These are phyloP conservation scores for Crucibulum laeve DNA, from an alignment of 768 basidiomycete species.

Conservation along the genomic window DNA sequence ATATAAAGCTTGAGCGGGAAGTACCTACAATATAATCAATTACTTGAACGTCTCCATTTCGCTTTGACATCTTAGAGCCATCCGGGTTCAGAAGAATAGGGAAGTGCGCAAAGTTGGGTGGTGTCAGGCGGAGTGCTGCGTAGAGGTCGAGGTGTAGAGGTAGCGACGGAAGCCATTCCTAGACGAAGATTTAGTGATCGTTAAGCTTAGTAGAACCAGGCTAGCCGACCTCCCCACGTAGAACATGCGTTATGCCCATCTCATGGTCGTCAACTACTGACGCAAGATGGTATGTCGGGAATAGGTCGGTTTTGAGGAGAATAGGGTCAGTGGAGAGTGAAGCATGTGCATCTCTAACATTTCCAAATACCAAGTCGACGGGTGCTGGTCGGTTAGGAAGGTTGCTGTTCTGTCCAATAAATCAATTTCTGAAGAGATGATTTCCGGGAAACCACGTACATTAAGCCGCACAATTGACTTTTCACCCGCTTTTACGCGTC, in stretches of 20 bases:
- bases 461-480: conserved; percentile 84
- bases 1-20: not conserved
- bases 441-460: conserved; percentile 37
- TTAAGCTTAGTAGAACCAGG: not conserved
- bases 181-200: conserved; percentile 1
- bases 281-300: conserved; percentile 95
- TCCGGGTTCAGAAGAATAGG: conserved; percentile 88
- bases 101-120: conserved; percentile 87
- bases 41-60: conserved; percentile 86
- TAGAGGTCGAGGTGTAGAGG: conserved; percentile 91
- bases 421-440: not conserved
- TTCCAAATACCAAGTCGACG: conserved; percentile 73
- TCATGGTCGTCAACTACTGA: conserved; percentile 93
- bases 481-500: conserved; percentile 71
- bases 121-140: conserved; percentile 60
- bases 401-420: conserved; percentile 46
- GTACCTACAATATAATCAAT: conserved; percentile 75
- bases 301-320: conserved; percentile 86
- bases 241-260: conserved; percentile 95
- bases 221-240: conserved; percentile 79
- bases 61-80: conserved; percentile 92
- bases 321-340: conserved; percentile 88
- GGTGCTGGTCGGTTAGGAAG: conserved; percentile 47
- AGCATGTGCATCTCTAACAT: conserved; percentile 66
- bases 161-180: conserved; percentile 97